Conservation (phyloP, 2,329 filamentous ascomycete genomes). For the Neofusicoccum kwambonambiense region DNA sequence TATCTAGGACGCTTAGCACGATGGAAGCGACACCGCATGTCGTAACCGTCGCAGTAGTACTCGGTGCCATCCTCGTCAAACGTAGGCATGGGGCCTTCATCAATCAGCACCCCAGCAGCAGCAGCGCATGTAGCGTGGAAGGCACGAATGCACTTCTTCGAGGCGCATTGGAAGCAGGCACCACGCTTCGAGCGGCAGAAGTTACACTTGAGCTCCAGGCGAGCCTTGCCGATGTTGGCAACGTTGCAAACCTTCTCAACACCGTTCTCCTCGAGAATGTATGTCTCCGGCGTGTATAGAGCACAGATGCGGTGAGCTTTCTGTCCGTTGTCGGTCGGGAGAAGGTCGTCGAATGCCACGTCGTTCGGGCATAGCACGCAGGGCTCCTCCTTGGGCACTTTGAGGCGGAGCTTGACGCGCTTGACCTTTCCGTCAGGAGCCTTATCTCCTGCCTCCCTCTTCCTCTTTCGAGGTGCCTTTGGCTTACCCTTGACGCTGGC, state of each 20-base stretch:
- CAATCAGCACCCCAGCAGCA: conserved; percentile 86
- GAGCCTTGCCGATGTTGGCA: conserved; percentile 78
- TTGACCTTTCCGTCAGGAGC: conserved; percentile 69
- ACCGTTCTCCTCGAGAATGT: conserved; percentile 71
- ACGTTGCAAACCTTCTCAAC: conserved; percentile 77
- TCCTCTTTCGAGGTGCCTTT: conserved; percentile 66
- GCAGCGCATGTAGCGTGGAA: conserved; percentile 96
- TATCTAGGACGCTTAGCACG: conserved; percentile 82
- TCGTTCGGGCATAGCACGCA: conserved; percentile 94
- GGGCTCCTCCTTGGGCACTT: conserved; percentile 72
- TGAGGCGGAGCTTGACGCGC: conserved; percentile 68
- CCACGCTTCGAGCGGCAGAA: conserved; percentile 92
- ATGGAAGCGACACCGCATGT: conserved; percentile 94
- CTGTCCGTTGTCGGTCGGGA: conserved; percentile 83
- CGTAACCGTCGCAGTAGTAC: conserved; percentile 87
- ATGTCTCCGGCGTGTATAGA: conserved; percentile 88
- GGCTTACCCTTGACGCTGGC: conserved; percentile 70
- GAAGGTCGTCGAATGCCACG: conserved; percentile 74
- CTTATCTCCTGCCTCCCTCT: conserved; percentile 53
- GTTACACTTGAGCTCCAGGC: conserved; percentile 87
- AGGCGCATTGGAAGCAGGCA: conserved; percentile 95
- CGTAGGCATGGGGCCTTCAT: conserved; percentile 80
- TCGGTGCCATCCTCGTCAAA: conserved; percentile 88
- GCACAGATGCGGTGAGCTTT: conserved; percentile 88
- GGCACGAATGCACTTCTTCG: conserved; percentile 87